Percentiles rank a stretch among this genome's conserved stretches.
phyloP scores from a whole-genome alignment of 1,139 yeast genomes.

The Yamadazyma triangularis region DNA sequence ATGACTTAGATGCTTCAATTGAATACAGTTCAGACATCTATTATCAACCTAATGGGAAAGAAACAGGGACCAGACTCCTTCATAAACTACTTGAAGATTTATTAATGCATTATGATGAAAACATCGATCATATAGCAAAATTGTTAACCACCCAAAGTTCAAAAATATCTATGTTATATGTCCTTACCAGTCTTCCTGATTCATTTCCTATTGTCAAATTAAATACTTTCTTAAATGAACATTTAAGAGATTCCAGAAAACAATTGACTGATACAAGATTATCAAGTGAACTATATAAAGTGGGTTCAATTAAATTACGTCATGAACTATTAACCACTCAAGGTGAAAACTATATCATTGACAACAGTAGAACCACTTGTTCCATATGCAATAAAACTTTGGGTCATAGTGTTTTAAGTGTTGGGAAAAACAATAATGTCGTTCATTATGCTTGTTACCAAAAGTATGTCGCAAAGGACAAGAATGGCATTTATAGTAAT shows the following conservation, averaged over 20 bases:
- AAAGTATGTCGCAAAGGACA: background rate
- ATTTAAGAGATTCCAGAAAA: slow-evolving; percentile 32
- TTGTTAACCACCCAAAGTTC: slow-evolving; percentile 47
- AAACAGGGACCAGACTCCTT: slow-evolving; percentile 34
- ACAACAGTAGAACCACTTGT: slow-evolving; percentile 45
- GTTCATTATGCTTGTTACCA: slow-evolving; percentile 66
- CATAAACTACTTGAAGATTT: slow-evolving; percentile 38
- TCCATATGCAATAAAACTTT: slow-evolving; percentile 55
- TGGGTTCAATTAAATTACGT: slow-evolving; percentile 30
- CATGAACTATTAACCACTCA: slow-evolving; percentile 34
- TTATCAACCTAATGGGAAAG: slow-evolving; percentile 25
- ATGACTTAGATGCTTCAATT: slow-evolving; percentile 56
- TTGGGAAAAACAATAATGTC: slow-evolving; percentile 45
- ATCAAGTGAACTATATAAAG: slow-evolving; percentile 31
- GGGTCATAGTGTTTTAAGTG: slow-evolving; percentile 60
- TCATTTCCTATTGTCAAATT: slow-evolving; percentile 43
- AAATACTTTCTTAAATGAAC: slow-evolving; percentile 41
- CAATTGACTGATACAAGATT: slow-evolving; percentile 22
- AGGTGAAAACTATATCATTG: slow-evolving; percentile 31
- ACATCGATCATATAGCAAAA: slow-evolving; percentile 35
- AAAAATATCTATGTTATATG: slow-evolving; percentile 48
- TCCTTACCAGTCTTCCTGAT: slow-evolving; percentile 50
- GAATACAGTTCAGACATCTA: slow-evolving; percentile 56
- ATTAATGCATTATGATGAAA: slow-evolving; percentile 27
- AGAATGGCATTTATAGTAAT: too few species aligned